phyloP scores from a whole-genome alignment of 2,329 filamentous ascomycete genomes.

The Hypoxylon sp. region DNA sequence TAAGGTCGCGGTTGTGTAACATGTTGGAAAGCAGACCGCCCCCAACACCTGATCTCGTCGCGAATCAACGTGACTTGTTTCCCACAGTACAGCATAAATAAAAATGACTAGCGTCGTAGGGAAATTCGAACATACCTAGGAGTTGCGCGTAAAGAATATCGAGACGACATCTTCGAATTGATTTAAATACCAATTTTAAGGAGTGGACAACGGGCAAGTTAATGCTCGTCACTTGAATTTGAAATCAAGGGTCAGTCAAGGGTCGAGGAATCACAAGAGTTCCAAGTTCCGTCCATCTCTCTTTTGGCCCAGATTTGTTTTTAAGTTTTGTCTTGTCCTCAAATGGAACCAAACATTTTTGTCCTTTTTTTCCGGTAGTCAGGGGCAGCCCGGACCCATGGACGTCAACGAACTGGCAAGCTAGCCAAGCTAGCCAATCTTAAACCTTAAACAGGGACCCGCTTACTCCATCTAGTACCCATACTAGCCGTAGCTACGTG shows the following conservation, averaged over 20 bases:
- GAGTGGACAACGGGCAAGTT: conserved; percentile 49
- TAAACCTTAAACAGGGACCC: conserved; percentile 14
- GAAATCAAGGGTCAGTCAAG: conserved; percentile 8
- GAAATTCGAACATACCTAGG: conserved; percentile 46
- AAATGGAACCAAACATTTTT: conserved; percentile 10
- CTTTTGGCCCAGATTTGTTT: conserved; percentile 30
- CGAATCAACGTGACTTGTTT: not conserved
- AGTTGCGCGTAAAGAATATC: conserved; percentile 51
- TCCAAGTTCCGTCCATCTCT: conserved; percentile 18
- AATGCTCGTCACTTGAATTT: conserved; percentile 46
- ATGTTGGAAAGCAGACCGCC: not conserved
- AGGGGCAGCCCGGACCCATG: conserved; percentile 37
- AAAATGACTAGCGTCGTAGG: not conserved
- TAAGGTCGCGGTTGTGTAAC: not conserved
- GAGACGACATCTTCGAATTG: conserved; percentile 45
- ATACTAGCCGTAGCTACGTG: too few relatives aligned
- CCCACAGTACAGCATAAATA: conserved; percentile 9
- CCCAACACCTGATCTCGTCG: not conserved
- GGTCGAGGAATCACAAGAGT: conserved; percentile 13
- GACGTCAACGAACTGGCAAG: not conserved
- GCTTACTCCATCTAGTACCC: conserved; percentile 20
- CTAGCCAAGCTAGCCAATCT: conserved; percentile 17
- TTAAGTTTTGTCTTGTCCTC: conserved; percentile 21
- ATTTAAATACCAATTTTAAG: conserved; percentile 32
- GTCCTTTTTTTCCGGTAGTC: conserved; percentile 39